A percentile compares a stretch with the other conserved stretches of the same genome.
Conservation (phyloP, 2,329 filamentous ascomycete species). For the Nigrograna mackinnonii region DNA sequence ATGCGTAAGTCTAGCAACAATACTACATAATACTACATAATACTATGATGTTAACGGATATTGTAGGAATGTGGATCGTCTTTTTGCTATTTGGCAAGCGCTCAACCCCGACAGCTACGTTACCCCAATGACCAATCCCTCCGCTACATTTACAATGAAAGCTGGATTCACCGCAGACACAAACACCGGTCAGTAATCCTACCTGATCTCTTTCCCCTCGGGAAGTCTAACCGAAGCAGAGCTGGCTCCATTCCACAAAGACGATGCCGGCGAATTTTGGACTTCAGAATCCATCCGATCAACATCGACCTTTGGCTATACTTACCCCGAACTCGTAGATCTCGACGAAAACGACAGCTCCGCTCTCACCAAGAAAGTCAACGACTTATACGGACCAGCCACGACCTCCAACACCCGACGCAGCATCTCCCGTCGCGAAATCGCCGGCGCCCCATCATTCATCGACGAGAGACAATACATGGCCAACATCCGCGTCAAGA, state of each 20-base stretch:
- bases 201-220: neutral
- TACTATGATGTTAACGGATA: too few relatives aligned
- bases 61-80: slow-evolving; percentile 71
- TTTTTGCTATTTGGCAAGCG: slow-evolving; percentile 77
- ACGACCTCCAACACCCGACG: slow-evolving; percentile 15
- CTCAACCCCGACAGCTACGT: slow-evolving; percentile 72
- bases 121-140: slow-evolving; percentile 54
- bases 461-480: slow-evolving; percentile 59
- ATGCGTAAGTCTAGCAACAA: slow-evolving; percentile 54
- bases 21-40: too few relatives aligned
- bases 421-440: slow-evolving; percentile 7
- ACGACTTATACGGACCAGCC: slow-evolving; percentile 61
- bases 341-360: slow-evolving; percentile 35
- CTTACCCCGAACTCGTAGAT: slow-evolving; percentile 66
- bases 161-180: slow-evolving; percentile 59
- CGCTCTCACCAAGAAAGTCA: slow-evolving; percentile 58
- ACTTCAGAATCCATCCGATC: slow-evolving; percentile 65
- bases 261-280: slow-evolving; percentile 65
- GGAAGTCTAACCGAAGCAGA: slow-evolving; percentile 28
- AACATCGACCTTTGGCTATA: slow-evolving; percentile 70
- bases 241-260: slow-evolving; percentile 69
- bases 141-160: slow-evolving; percentile 64
- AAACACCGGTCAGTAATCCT: slow-evolving; percentile 48
- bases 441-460: slow-evolving; percentile 11
- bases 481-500: slow-evolving; percentile 66